phyloP scores from a whole-genome alignment of 176 grass and related monocot species.

The Otatea glauca region DNA sequence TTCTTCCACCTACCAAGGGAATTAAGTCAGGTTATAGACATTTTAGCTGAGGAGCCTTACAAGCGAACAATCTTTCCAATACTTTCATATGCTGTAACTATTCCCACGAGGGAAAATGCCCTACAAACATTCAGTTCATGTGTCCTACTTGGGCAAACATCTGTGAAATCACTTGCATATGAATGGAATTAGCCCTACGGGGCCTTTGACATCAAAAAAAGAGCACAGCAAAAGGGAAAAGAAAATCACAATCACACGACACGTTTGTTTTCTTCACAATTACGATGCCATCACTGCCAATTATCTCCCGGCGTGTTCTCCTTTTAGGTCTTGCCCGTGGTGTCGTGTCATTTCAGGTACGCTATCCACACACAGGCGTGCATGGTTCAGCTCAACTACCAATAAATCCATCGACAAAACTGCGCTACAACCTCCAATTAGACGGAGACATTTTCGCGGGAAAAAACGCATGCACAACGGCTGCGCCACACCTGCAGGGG shows the following conservation, averaged over 20 bases:
- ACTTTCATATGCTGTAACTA: no score
- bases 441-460: neutral
- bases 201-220: no score
- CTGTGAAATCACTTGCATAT: no score
- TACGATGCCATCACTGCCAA: neutral
- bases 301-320: neutral
- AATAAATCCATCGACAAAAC: slow-evolving; percentile 1
- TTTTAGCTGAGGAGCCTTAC: no score
- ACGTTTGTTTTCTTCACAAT: neutral
- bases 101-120: no score
- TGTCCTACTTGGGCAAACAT: no score
- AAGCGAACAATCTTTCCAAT: no score
- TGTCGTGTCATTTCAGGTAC: slow-evolving; percentile 37
- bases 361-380: neutral
- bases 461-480: neutral
- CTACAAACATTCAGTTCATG: no score
- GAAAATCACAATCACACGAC: neutral
- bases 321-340: neutral
- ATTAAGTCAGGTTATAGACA: no score
- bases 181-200: no score
- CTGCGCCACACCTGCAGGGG: neutral
- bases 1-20: no score
- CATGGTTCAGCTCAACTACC: neutral
- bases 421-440: neutral
- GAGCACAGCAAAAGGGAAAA: neutral